phyloP scores from a whole-genome alignment of 176 grass and related monocot genomes.

The Pontederia crassipes region DNA sequence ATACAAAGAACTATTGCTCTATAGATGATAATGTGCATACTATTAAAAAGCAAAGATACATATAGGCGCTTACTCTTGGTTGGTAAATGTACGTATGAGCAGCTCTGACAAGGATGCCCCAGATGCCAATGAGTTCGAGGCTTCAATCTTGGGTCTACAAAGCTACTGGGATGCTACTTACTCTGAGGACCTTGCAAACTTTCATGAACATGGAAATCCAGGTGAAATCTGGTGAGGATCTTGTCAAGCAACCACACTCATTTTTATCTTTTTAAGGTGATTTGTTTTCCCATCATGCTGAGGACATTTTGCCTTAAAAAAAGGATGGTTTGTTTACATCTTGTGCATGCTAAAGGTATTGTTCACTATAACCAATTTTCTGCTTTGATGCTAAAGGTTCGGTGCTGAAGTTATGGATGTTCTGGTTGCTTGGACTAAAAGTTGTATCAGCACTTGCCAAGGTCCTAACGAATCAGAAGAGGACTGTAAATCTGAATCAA shows the following conservation, averaged over 20 bases:
- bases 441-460: constrained; percentile 23
- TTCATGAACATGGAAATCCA: constrained; percentile 52
- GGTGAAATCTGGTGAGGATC: constrained; percentile 52
- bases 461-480: not conserved
- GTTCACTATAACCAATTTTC: not conserved
- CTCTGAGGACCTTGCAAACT: constrained; percentile 56
- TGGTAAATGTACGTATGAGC: constrained; percentile 16
- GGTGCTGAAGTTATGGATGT: constrained; percentile 68
- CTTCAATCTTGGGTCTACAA: constrained; percentile 45
- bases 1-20: too few species aligned
- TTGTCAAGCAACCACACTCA: not conserved
- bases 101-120: constrained; percentile 88
- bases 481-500: constrained; percentile 10
- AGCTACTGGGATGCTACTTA: constrained; percentile 56
- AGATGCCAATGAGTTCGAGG: constrained; percentile 43
- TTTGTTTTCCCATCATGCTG: too few species aligned
- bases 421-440: constrained; percentile 72
- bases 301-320: too few species aligned
- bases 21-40: too few species aligned
- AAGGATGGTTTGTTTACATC: not conserved
- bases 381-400: constrained; percentile 43
- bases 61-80: constrained; percentile 5
- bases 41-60: too few species aligned
- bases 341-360: not conserved
- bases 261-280: too few species aligned